Conservation (phyloP, 768 basidiomycete genomes). For the Sarcodon sp. region DNA sequence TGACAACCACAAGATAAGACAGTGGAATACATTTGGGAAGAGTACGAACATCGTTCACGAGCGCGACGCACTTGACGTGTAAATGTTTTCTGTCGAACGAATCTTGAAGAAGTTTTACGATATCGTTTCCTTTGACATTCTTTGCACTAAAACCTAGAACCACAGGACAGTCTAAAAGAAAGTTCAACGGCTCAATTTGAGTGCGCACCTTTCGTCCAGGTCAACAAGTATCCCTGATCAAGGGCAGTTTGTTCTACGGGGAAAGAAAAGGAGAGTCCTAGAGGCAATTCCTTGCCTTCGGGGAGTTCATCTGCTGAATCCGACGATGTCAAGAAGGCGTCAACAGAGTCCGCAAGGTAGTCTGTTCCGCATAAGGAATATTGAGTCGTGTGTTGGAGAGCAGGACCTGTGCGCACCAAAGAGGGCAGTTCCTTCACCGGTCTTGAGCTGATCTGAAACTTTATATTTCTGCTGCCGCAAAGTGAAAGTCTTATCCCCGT, state of each 20-base stretch:
- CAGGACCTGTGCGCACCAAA: constrained; percentile 47
- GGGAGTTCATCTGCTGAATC: constrained; percentile 23
- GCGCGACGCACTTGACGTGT: constrained; percentile 81
- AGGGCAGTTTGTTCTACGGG: constrained; percentile 96
- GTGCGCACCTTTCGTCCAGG: constrained; percentile 76
- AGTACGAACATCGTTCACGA: constrained; percentile 81
- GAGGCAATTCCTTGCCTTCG: constrained; percentile 27
- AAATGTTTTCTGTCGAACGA: constrained; percentile 88
- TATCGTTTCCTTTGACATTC: constrained; percentile 81
- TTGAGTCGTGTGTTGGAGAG: background rate
- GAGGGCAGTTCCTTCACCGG: constrained; percentile 75
- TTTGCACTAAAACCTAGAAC: constrained; percentile 54
- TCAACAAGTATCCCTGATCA: constrained; percentile 79
- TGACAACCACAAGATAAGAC: background rate
- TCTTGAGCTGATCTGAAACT: constrained; percentile 87
- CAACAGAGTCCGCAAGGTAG: constrained; percentile 95
- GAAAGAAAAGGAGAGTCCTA: constrained; percentile 95
- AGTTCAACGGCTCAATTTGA: background rate
- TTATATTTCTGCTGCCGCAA: constrained; percentile 95
- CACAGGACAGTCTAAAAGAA: background rate
- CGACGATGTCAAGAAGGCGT: constrained; percentile 75
- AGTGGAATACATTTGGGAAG: background rate
- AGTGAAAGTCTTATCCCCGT: constrained; percentile 80
- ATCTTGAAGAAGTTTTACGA: constrained; percentile 82
- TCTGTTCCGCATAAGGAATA: constrained; percentile 32